Evolutionary conservation across 768 basidiomycete genomes (phyloP), one percentile per base, ranked within the genome.

Genomic region (Hemileccinum rubropunctum): DNA sequence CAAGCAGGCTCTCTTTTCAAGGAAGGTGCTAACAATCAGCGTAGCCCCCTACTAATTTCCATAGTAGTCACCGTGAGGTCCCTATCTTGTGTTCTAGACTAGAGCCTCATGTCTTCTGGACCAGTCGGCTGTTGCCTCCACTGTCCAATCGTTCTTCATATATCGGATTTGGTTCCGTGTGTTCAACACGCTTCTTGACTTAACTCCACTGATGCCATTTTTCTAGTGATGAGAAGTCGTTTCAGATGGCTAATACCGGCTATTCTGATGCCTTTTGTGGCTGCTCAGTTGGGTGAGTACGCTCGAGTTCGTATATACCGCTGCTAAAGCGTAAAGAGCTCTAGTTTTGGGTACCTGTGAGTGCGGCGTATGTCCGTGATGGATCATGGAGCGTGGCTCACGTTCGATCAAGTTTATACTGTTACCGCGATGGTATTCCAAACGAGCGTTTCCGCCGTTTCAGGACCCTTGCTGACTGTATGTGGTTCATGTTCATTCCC

Each of bases 81-180:
- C 18, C 5, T 9, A 17, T 38, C 27, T 30, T 39, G 41, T 20
- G 32, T 28, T 52, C 45, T 36, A 13, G 47, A 56, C 18, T 32
- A 10, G 21, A 21, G 21, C 52, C 60, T 65, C 54, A 57, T 50
- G 51, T 45, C 28, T 15, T 43, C 13, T 34, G 45, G 36, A 34
- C 26, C 37, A 65, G 62, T 59, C 60, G 10, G 30, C 42, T 3
- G 51, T 63, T 54, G 57, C 57, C 17, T 46, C 43, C 38, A 41
- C 63, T 6, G 57, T 61, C 27, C 59, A 63, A 37, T 57, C 57
- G 18, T 62, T 57, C 48, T 63, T 64, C 57, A 62, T 61, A 49
- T 62, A 51, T 48, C 57, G 60, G 13, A 57, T 65, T 35, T 63
- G 58, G 63, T 50, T 10, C 14, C 28, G 62, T 59, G 49, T 20